Evolutionary conservation across 2,329 filamentous ascomycete genomes (phyloP).

Genomic region (Ophiostoma perfectum): DNA sequence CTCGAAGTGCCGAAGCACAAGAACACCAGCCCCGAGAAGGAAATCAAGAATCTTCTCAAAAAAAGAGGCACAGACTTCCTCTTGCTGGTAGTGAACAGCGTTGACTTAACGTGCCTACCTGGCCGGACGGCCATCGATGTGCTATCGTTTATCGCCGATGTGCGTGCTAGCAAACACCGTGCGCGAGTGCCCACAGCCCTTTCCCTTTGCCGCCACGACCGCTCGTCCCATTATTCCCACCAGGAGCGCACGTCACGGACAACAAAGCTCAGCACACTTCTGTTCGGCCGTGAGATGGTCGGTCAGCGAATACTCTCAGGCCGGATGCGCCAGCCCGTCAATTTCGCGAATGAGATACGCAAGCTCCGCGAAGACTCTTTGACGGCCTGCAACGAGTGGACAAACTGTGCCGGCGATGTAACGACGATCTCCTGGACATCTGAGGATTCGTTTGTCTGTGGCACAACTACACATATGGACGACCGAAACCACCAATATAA

Average conservation of each 20-base stretch:
- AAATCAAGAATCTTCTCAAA: conserved; percentile 11
- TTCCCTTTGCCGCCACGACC: conserved; percentile 27
- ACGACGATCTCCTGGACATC: conserved; percentile 54
- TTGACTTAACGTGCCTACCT: not conserved
- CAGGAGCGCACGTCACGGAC: conserved; percentile 30
- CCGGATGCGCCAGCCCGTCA: conserved; percentile 38
- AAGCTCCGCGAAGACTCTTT: conserved; percentile 48
- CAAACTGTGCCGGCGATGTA: conserved; percentile 57
- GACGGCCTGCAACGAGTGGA: conserved; percentile 49
- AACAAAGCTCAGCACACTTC: conserved; percentile 37
- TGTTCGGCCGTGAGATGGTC: conserved; percentile 46
- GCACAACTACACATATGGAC: conserved; percentile 58
- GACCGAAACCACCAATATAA: conserved; percentile 62
- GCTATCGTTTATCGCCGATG: conserved; percentile 36
- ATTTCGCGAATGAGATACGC: conserved; percentile 43
- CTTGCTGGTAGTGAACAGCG: not conserved
- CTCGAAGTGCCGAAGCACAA: not conserved
- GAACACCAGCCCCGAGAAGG: not conserved
- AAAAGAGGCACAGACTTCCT: not conserved
- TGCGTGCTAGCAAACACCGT: conserved; percentile 24
- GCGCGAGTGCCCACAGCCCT: conserved; percentile 26
- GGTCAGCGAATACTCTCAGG: conserved; percentile 36
- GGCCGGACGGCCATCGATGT: conserved; percentile 35
- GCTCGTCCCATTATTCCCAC: not conserved
- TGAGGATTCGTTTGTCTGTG: conserved; percentile 51